phyloP scores from a whole-genome alignment of 352 stramenopile genomes.

The Phytophthora lateralis region DNA sequence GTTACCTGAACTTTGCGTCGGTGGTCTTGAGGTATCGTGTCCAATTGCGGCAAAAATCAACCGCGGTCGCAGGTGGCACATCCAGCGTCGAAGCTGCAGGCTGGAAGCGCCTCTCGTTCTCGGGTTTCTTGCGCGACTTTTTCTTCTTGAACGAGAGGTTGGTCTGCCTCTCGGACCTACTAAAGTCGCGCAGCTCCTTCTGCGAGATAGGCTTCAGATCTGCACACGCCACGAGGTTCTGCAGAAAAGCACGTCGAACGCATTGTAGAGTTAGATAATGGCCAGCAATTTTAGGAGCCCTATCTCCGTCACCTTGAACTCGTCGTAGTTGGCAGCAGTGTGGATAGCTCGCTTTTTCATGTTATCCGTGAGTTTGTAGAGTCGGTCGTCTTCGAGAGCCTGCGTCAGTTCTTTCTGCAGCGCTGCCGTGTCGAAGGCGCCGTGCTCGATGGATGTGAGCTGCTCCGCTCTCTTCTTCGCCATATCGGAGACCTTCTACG shows the following conservation, averaged over 20 bases:
- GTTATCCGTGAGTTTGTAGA: conserved; percentile 85
- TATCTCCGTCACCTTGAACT: conserved; percentile 68
- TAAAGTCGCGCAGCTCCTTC: conserved; percentile 70
- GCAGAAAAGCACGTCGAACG: conserved; percentile 4
- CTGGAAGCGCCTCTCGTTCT: conserved; percentile 32
- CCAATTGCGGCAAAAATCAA: conserved; percentile 80
- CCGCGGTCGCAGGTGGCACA: conserved; percentile 42
- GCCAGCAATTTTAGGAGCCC: too few species aligned
- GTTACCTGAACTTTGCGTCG: conserved; percentile 58
- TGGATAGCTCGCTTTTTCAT: conserved; percentile 91
- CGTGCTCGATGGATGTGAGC: conserved; percentile 82
- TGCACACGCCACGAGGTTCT: conserved; percentile 87
- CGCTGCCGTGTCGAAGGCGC: conserved; percentile 71
- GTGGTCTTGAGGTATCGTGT: conserved; percentile 60
- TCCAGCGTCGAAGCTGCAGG: conserved; percentile 27
- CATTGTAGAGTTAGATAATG: neutral
- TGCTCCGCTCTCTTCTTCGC: conserved; percentile 32
- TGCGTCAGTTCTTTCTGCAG: conserved; percentile 75
- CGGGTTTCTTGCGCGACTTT: conserved; percentile 29
- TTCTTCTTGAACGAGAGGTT: conserved; percentile 75
- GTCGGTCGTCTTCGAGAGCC: conserved; percentile 79
- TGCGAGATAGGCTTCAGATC: conserved; percentile 84
- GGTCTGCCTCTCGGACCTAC: conserved; percentile 45
- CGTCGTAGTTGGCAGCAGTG: conserved; percentile 82
- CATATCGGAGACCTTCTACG: conserved; percentile 16